Percentiles rank a stretch among this genome's conserved stretches.
These are phyloP conservation scores for Seminavis robusta DNA, from an alignment of 108 stramenopile genomes.

Conservation along the genomic window DNA sequence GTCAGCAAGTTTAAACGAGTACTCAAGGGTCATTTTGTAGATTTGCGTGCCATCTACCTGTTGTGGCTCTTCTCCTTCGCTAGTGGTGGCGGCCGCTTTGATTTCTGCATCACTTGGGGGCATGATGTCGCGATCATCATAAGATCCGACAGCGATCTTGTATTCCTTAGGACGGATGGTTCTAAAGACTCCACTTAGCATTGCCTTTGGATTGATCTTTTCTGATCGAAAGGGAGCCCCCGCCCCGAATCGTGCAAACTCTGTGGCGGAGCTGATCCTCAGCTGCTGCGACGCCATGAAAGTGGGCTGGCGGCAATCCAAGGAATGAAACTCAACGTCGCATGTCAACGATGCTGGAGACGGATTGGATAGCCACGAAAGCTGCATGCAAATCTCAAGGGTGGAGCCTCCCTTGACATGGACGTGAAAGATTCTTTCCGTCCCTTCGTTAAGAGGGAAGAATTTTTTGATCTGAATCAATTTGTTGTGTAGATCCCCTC, in stretches of 20 bases:
- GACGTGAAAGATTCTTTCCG: too few relatives aligned
- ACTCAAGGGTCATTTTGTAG: constrained; percentile 23
- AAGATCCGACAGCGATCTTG: constrained; percentile 15
- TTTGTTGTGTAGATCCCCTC: too few relatives aligned
- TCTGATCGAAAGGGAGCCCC: constrained; percentile 31
- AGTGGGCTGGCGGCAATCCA: constrained; percentile 14
- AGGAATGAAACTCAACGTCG: constrained; percentile 33
- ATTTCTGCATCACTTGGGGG: constrained; percentile 34
- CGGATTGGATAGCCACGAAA: constrained; percentile 36
- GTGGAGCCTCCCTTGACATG: constrained; percentile 35
- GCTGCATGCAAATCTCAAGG: constrained; percentile 36
- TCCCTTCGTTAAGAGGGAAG: too few relatives aligned
- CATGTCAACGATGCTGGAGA: constrained; percentile 13
- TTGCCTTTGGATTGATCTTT: constrained; percentile 25
- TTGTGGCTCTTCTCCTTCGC: not conserved
- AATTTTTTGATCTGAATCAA: too few relatives aligned
- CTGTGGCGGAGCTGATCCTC: constrained; percentile 21
- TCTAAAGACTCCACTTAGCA: constrained; percentile 18
- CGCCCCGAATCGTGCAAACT: constrained; percentile 26
- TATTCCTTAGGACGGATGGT: constrained; percentile 24
- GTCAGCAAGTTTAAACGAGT: constrained; percentile 29
- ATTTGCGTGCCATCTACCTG: constrained; percentile 28
- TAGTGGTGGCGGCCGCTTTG: constrained; percentile 8
- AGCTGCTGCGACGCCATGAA: constrained; percentile 25
- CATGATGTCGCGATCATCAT: constrained; percentile 19